Evolutionary conservation across 176 grass and related monocot species (phyloP).

Genomic region (Carex cristatella): DNA sequence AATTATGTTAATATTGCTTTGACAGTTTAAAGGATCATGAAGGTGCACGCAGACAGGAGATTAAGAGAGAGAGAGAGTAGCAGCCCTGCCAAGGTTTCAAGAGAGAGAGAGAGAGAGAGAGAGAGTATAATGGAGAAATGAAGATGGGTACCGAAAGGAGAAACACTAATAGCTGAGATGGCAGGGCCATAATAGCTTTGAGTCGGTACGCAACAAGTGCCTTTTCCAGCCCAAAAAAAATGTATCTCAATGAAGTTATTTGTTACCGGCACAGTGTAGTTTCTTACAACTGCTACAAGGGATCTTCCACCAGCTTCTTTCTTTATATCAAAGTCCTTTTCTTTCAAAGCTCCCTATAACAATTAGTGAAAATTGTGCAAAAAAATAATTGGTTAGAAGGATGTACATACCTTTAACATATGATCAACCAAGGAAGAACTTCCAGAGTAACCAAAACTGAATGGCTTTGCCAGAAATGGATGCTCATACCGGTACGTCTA

Average conservation of each 20-base stretch:
- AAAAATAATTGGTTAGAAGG: neutral
- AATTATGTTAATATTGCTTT: neutral
- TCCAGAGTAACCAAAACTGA: neutral
- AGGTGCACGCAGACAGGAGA: neutral
- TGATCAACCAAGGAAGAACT: neutral
- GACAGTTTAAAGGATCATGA: neutral
- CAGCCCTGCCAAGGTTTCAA: too few relatives aligned
- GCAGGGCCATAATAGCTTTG: conserved; percentile 66
- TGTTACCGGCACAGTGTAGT: conserved; percentile 45
- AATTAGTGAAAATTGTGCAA: neutral
- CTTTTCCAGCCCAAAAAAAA: conserved; percentile 94
- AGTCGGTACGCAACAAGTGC: conserved; percentile 67
- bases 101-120: neutral
- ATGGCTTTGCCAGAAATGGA: neutral
- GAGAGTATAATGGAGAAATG: too few relatives aligned
- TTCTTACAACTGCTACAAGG: conserved; percentile 42
- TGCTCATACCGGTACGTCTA: neutral
- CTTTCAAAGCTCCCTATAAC: conserved; percentile 48
- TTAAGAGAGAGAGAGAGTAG: neutral
- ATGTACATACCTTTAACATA: neutral
- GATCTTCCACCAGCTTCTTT: conserved; percentile 66
- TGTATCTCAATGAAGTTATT: conserved; percentile 91
- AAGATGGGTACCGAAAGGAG: conserved; percentile 32
- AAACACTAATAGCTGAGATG: conserved; percentile 68
- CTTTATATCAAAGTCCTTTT: conserved; percentile 80